Base-by-base conservation (phyloP, 495 filamentous ascomycete species). In the Trichocladium antarcticum region DNA sequence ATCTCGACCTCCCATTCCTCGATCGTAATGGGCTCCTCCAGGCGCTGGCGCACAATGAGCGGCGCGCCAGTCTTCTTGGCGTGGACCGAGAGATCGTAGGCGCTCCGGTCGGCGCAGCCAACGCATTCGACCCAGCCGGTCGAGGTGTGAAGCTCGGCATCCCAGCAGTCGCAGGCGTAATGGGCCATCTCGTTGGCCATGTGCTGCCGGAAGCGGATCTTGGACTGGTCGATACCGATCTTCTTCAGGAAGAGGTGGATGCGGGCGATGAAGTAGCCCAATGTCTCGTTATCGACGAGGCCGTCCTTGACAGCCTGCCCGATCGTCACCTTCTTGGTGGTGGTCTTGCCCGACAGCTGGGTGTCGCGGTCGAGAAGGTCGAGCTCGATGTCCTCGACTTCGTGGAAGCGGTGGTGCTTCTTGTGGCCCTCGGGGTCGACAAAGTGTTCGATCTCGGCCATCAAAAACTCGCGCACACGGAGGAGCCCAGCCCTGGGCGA, bases 91-190 rank as follows among this genome's bases (percentile, higher is more conserved):
- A 90, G 59, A 61, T 90, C 85, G 58, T 85, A 89, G 16, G 84
- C 85, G 57, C 82, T 87, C 47, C 85, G 74, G 63, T 90, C 85
- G 42, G 85, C 85, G 63, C 85, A 89, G 51, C 85, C 85, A 44
- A 89, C 84, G 60, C 85, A 89, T 70, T 90, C 85, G 42, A 89
- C 82, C 85, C 85, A 90, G 64, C 85, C 85, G 60, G 83, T 80
- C 57, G 80, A 85, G 29, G 82, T 88, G 42, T 78, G 69, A 44
- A 90, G 72, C 63, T 90, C 85, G 17, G 84, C 84, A 66, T 90
- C 85, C 83, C 84, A 88, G 72, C 85, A 89, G 66, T 89, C 85
- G 41, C 77, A 41, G 24, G 85, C 85, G 62, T 90, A 90, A 66
- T 90, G 85, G 20, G 85, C 85, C 67, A 71, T 71, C 52, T 71